Evolutionary conservation across 768 basidiomycete genomes (phyloP).

Genomic region (Mycena kentingensis): DNA sequence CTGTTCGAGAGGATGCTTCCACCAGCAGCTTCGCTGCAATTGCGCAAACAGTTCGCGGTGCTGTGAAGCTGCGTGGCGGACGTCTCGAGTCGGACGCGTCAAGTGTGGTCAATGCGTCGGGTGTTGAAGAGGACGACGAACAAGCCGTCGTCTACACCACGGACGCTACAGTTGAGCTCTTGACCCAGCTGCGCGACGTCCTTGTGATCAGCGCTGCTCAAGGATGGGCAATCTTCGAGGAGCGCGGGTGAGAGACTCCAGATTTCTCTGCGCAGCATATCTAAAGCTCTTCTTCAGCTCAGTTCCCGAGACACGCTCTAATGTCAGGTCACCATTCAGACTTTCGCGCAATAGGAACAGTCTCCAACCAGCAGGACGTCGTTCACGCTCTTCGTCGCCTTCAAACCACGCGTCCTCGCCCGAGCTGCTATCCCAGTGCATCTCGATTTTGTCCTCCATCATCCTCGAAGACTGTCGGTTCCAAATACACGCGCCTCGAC

Average conservation of each 20-base stretch:
- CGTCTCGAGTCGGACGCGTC: slow-evolving; percentile 27
- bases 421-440: slow-evolving; percentile 59
- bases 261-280: background rate
- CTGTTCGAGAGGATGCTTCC: slow-evolving; percentile 25
- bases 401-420: slow-evolving; percentile 39
- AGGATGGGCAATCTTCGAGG: slow-evolving; percentile 66
- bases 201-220: slow-evolving; percentile 55
- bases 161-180: slow-evolving; percentile 64
- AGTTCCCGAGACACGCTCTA: slow-evolving; percentile 6
- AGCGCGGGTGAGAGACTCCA: slow-evolving; percentile 38
- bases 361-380: slow-evolving; percentile 43
- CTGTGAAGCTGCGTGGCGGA: slow-evolving; percentile 38
- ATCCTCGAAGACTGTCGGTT: slow-evolving; percentile 75
- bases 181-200: slow-evolving; percentile 63
- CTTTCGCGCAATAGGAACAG: slow-evolving; percentile 39
- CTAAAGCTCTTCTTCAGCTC: slow-evolving; percentile 1
- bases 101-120: slow-evolving; percentile 21
- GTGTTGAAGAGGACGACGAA: slow-evolving; percentile 55
- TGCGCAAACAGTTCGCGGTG: slow-evolving; percentile 47
- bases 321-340: slow-evolving; percentile 23
- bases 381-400: slow-evolving; percentile 57
- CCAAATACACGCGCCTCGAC: slow-evolving; percentile 57
- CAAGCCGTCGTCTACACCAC: slow-evolving; percentile 53
- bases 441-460: slow-evolving; percentile 62
- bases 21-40: slow-evolving; percentile 43